phyloP scores from a whole-genome alignment of 176 grass and related monocot genomes.

The Oryza punctata region DNA sequence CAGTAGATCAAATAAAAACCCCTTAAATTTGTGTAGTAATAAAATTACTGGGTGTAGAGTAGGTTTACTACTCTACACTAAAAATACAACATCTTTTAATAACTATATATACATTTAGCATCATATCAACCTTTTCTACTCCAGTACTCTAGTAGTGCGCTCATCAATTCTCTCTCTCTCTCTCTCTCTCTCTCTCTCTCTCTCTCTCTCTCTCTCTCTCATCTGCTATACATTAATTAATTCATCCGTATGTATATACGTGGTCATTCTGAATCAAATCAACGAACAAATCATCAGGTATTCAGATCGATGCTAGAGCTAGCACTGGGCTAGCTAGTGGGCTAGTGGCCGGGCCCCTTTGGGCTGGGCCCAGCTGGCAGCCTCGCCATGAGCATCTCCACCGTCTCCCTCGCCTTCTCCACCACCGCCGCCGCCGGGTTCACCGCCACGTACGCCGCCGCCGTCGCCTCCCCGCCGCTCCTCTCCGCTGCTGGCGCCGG shows the following conservation, averaged over 20 bases:
- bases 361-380: slow-evolving; percentile 70
- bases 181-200: too few relatives aligned
- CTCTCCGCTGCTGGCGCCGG: neutral
- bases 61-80: neutral
- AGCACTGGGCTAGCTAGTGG: too few relatives aligned
- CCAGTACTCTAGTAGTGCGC: too few relatives aligned
- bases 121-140: too few relatives aligned
- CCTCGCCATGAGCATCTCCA: slow-evolving; percentile 62
- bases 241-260: neutral
- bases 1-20: neutral
- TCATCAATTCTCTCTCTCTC: too few relatives aligned
- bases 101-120: neutral
- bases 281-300: neutral
- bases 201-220: too few relatives aligned
- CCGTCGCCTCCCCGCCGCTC: neutral
- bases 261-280: neutral
- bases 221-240: neutral
- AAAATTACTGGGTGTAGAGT: neutral
- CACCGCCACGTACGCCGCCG: neutral
- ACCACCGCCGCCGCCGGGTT: slow-evolving; percentile 27
- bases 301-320: neutral
- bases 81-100: neutral
- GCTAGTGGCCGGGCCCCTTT: slow-evolving; percentile 65
- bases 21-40: neutral
- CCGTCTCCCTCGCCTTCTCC: slow-evolving; percentile 39